Evolutionary conservation across 129 eudicot genomes (phyloP), one percentile per base, ranked within the genome.

Genomic region (Centrapalus pauciflorus): DNA sequence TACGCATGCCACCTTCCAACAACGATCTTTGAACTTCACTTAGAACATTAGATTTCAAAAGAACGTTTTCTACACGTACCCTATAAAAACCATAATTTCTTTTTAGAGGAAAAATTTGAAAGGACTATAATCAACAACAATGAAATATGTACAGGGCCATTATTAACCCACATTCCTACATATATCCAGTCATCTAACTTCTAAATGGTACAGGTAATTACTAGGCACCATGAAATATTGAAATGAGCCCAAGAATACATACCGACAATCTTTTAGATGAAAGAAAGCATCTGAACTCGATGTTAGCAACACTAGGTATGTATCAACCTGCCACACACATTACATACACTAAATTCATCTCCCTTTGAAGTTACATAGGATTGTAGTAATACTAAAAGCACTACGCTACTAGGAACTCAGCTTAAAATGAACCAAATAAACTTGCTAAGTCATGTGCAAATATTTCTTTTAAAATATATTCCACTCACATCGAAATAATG

Each of bases 241-340:
- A n/a, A n/a, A 25, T 20, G 38, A 30, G 16, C 54, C 54, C 57
- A n/a, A n/a, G 10, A 49, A 63, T 4, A 66, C 16, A 32, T 74
- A 81, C 99, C 99, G 84, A 88, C 99, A 84, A 55, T 89, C 99
- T 80, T 93, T 93, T n/a, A 93, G 90, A 72, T 87, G 89, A 58
- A 82, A 86, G 75, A 93, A 93, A 72, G 96, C 90, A 66, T 93
- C 93, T 29, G 99, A 82, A 78, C 89, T 82, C 50, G 93, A 77
- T 12, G 96, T 93, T 67, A 93, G 99, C 84, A 93, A 72, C 62
- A 81, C 75, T 81, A 93, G 71, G 80, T 93, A 93, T 20, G 96
- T 86, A 68, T 93, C 95, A 48, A 60, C 95, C 99, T 93, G 89
- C 66, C 29, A 52, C 23, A 14, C 30, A 70, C 13, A 17, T 50